phyloP scores from a whole-genome alignment of 1,284 basidiomycete species.

The Trametes sp. region DNA sequence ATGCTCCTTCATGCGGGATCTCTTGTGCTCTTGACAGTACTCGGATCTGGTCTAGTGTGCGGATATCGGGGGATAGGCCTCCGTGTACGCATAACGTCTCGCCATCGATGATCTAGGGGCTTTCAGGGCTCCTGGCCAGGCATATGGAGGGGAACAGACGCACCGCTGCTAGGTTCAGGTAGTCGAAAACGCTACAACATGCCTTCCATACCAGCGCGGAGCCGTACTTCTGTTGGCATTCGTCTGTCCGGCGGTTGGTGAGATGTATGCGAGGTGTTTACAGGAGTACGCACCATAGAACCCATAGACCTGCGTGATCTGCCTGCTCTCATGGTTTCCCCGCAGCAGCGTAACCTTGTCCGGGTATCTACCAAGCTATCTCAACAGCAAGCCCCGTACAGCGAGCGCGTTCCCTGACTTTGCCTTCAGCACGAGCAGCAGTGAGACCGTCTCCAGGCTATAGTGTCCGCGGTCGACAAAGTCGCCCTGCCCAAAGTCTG shows the following conservation, averaged over 20 bases:
- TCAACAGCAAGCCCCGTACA: slow-evolving; percentile 5
- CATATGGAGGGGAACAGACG: slow-evolving; percentile 46
- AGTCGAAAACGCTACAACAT: slow-evolving; percentile 96
- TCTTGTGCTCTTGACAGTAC: slow-evolving; percentile 93
- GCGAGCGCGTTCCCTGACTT: slow-evolving; percentile 56
- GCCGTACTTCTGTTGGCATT: slow-evolving; percentile 97
- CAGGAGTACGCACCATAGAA: slow-evolving; percentile 83
- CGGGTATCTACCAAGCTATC: slow-evolving; percentile 71
- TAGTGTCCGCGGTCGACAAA: slow-evolving; percentile 98
- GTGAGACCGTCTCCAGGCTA: slow-evolving; percentile 93
- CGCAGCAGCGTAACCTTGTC: slow-evolving; percentile 91
- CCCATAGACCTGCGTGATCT: slow-evolving; percentile 98
- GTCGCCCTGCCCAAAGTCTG: slow-evolving; percentile 74
- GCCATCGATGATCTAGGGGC: slow-evolving; percentile 87
- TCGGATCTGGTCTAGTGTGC: slow-evolving; percentile 91
- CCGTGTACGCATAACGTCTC: slow-evolving; percentile 93
- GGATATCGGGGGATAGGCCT: slow-evolving; percentile 91
- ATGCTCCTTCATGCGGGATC: slow-evolving; percentile 97
- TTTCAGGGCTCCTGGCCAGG: neutral
- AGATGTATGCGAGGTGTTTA: neutral
- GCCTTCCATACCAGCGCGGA: slow-evolving; percentile 95
- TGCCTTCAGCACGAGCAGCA: slow-evolving; percentile 91
- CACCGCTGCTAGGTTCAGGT: slow-evolving; percentile 91
- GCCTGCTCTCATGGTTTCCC: slow-evolving; percentile 95
- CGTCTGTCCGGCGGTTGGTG: slow-evolving; percentile 61